phyloP scores from a whole-genome alignment of 331 rosid species.

The Arachis monticola region DNA sequence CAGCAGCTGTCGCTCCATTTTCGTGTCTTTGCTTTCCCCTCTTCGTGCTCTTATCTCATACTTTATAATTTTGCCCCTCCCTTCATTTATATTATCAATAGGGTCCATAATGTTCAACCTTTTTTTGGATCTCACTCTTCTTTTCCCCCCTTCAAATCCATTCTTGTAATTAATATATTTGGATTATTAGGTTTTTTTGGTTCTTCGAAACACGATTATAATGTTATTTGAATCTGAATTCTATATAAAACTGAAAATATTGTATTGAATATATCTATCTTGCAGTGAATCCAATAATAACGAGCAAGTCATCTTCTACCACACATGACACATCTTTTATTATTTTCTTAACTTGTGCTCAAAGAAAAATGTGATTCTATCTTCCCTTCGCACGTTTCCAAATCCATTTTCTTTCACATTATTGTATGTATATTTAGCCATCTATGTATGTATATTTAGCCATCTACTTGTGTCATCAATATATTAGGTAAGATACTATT shows the following conservation, averaged over 20 bases:
- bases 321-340: background rate
- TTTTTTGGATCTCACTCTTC: background rate
- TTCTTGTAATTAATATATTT: background rate
- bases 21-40: background rate
- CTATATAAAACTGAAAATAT: background rate
- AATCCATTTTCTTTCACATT: too few relatives aligned
- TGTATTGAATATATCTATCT: background rate
- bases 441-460: too few relatives aligned
- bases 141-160: background rate
- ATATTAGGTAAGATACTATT: too few relatives aligned
- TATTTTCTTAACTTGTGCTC: background rate
- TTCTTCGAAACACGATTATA: too few relatives aligned
- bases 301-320: background rate
- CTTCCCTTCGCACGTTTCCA: background rate
- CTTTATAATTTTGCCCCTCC: background rate
- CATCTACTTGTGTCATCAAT: too few relatives aligned
- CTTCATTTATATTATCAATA: constrained; percentile 15
- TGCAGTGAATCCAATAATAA: background rate
- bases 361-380: constrained; percentile 5
- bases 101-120: background rate
- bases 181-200: too few relatives aligned
- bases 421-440: too few relatives aligned
- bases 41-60: constrained; percentile 5
- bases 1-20: constrained; percentile 51
- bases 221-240: too few relatives aligned